Percentiles rank a stretch among this genome's conserved stretches.
Evolutionary conservation across 768 basidiomycete genomes (phyloP).

Genomic region (Lentinula edodes): DNA sequence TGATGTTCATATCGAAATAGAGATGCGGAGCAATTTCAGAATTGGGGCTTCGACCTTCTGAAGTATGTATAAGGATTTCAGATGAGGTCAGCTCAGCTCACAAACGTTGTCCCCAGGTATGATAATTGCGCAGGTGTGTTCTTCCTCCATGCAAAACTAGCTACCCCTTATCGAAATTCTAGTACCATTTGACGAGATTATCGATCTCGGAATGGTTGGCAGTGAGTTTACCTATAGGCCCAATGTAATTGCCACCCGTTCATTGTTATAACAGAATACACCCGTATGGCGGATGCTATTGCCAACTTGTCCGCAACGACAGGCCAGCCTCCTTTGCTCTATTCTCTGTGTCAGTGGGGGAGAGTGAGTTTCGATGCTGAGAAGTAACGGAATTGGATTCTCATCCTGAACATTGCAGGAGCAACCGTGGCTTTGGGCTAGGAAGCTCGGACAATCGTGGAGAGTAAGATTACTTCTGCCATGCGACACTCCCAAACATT

Average conservation of each 20-base stretch:
- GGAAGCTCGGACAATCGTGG: conserved; percentile 58
- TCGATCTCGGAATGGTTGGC: conserved; percentile 49
- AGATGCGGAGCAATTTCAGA: conserved; percentile 51
- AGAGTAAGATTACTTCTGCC: conserved; percentile 32
- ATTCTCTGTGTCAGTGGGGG: conserved; percentile 68
- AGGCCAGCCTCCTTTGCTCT: conserved; percentile 48
- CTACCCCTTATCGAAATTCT: background rate
- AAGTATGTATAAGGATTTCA: conserved; percentile 45
- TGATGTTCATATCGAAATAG: conserved; percentile 19
- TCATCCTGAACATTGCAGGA: conserved; percentile 27
- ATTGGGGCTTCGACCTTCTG: conserved; percentile 63
- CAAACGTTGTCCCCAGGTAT: conserved; percentile 30
- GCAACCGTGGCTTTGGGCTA: conserved; percentile 63
- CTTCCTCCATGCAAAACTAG: background rate
- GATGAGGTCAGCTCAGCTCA: background rate
- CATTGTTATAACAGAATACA: conserved; percentile 36
- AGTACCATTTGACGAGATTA: conserved; percentile 55
- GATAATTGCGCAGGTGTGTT: conserved; percentile 54
- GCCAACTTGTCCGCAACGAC: conserved; percentile 37
- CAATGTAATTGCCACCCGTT: background rate
- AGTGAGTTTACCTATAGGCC: conserved; percentile 27
- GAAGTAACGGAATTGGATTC: background rate
- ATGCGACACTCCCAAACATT: background rate
- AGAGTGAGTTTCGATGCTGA: conserved; percentile 32
- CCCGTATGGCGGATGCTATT: conserved; percentile 58